These are phyloP conservation scores for Penicillium sp. DNA, from an alignment of 2,329 filamentous ascomycete species.

Conservation along the genomic window DNA sequence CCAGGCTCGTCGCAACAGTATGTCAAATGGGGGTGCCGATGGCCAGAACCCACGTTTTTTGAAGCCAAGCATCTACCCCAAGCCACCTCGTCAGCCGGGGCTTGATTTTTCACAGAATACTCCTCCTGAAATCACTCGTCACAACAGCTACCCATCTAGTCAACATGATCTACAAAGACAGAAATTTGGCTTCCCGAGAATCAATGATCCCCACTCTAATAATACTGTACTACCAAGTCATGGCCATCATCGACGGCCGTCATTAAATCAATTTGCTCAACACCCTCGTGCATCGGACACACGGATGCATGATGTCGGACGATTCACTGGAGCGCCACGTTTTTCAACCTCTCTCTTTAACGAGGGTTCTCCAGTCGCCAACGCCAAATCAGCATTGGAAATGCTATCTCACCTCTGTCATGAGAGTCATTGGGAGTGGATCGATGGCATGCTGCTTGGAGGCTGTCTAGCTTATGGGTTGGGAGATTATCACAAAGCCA, in stretches of 20 bases:
- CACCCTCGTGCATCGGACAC: conserved; percentile 26
- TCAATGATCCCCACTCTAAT: conserved; percentile 17
- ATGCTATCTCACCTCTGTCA: conserved; percentile 73
- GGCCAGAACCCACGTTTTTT: conserved; percentile 44
- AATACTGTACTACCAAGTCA: conserved; percentile 13
- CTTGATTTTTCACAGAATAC: conserved; percentile 48
- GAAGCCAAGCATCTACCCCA: conserved; percentile 62
- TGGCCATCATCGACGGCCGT: conserved; percentile 24
- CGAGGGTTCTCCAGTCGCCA: conserved; percentile 49
- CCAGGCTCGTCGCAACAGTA: conserved; percentile 47
- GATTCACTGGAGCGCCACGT: conserved; percentile 33
- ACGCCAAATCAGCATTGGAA: conserved; percentile 67
- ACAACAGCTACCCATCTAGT: conserved; percentile 39
- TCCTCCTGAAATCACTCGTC: conserved; percentile 26
- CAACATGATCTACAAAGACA: conserved; percentile 34
- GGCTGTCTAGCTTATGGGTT: conserved; percentile 91
- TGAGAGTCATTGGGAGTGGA: conserved; percentile 82
- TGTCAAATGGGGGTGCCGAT: conserved; percentile 49
- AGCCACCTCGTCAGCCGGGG: conserved; percentile 59
- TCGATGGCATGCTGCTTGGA: conserved; percentile 86
- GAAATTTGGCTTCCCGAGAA: conserved; percentile 16
- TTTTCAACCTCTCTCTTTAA: conserved; percentile 33
- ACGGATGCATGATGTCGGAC: conserved; percentile 33
- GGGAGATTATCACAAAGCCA: conserved; percentile 72
- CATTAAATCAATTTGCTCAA: conserved; percentile 26